These are phyloP conservation scores for Ogataea methylovora DNA, from an alignment of 805 yeast species.

Conservation along the genomic window DNA sequence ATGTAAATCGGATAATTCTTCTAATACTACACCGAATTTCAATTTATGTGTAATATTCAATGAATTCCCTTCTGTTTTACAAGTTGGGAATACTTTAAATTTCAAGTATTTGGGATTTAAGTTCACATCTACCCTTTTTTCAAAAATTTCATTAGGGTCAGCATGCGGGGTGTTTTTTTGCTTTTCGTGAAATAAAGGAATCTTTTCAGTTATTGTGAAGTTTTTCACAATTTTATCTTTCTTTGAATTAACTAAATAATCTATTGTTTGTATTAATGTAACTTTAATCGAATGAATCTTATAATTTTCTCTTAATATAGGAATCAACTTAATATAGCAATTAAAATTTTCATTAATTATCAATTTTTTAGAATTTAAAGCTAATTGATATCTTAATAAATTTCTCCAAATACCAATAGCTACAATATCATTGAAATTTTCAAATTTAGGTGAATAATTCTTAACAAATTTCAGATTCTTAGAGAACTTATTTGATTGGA, in stretches of 20 bases:
- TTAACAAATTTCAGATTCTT: too few relatives aligned
- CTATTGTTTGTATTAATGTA: slow-evolving; percentile 16
- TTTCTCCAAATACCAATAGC: slow-evolving; percentile 26
- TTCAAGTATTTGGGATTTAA: neutral
- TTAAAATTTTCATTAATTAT: slow-evolving; percentile 11
- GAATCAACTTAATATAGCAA: slow-evolving; percentile 15
- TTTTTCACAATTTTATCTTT: neutral
- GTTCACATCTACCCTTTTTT: slow-evolving; percentile 3
- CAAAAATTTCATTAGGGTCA: slow-evolving; percentile 1
- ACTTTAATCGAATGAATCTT: slow-evolving; percentile 15
- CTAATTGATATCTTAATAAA: slow-evolving; percentile 16
- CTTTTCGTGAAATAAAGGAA: slow-evolving; percentile 6
- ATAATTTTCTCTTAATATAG: slow-evolving; percentile 12
- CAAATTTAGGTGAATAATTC: too few relatives aligned
- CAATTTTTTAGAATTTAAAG: slow-evolving; percentile 10
- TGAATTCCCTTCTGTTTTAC: slow-evolving; percentile 5
- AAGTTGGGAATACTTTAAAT: slow-evolving; percentile 14
- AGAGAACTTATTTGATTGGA: too few relatives aligned
- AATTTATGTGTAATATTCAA: slow-evolving; percentile 16
- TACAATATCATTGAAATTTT: slow-evolving; percentile 13
- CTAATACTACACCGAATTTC: slow-evolving; percentile 6
- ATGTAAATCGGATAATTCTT: slow-evolving; percentile 2
- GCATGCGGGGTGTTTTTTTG: neutral
- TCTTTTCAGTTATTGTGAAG: slow-evolving; percentile 7
- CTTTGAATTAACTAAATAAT: slow-evolving; percentile 3